A percentile compares a stretch with the other conserved stretches of the same genome.
phyloP scores from a whole-genome alignment of 768 basidiomycete genomes.

The Hypholoma sublateritium region DNA sequence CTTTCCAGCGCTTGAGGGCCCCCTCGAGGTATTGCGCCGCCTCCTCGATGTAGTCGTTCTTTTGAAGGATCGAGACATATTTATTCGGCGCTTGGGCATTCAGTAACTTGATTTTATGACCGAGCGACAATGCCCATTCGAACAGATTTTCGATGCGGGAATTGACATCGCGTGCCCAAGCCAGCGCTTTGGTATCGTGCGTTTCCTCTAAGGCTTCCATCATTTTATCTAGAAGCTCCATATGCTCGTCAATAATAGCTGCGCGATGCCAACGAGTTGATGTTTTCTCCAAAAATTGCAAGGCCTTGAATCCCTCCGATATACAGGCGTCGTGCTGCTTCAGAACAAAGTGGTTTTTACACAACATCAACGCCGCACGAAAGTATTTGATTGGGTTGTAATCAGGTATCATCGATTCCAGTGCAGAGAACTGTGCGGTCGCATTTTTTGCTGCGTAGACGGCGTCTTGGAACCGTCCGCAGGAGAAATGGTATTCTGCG shows the following conservation, averaged over 20 bases:
- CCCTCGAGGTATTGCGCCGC: background rate
- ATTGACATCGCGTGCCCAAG: background rate
- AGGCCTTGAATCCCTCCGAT: constrained; percentile 1
- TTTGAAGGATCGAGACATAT: background rate
- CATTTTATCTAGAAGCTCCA: background rate
- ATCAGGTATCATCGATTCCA: background rate
- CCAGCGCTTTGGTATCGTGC: background rate
- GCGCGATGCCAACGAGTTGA: background rate
- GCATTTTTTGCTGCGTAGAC: background rate
- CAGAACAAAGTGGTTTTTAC: background rate
- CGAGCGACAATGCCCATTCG: background rate
- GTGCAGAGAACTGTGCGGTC: background rate
- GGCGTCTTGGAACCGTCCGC: background rate
- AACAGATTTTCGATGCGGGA: background rate
- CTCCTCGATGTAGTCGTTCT: constrained; percentile 3
- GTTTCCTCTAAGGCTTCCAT: background rate
- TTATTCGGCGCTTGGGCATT: background rate
- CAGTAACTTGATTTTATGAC: background rate
- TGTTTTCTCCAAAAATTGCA: background rate
- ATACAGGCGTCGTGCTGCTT: background rate
- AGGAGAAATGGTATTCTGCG: background rate
- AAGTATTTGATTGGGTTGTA: background rate
- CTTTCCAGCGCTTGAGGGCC: background rate
- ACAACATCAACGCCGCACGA: background rate
- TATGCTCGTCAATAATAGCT: background rate